A percentile compares a stretch with the other conserved stretches of the same genome.
Conservation (phyloP, 2,329 filamentous ascomycete species). For the Microcyclospora pomicola region DNA sequence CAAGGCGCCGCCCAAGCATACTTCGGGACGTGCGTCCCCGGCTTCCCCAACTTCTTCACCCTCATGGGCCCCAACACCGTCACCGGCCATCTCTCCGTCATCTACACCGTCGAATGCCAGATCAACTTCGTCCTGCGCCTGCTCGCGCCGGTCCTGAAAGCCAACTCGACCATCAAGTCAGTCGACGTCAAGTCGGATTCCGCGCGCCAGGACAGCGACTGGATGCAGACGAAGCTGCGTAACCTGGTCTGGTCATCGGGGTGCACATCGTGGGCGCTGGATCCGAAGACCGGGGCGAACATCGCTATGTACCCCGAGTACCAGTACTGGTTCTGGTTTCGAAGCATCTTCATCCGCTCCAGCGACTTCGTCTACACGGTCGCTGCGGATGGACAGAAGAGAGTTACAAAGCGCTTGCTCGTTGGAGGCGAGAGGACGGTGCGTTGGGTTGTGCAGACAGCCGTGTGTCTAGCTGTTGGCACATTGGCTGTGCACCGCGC, state of each 20-base stretch:
- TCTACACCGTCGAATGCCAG: slow-evolving; percentile 39
- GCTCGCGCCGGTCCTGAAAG: slow-evolving; percentile 27
- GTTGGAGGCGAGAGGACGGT: slow-evolving; percentile 13
- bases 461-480: not conserved
- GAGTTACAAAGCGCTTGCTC: slow-evolving; percentile 5
- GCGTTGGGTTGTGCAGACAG: slow-evolving; percentile 2
- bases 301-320: slow-evolving; percentile 41
- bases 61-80: slow-evolving; percentile 34
- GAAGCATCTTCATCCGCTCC: slow-evolving; percentile 31
- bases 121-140: slow-evolving; percentile 35
- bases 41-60: slow-evolving; percentile 36
- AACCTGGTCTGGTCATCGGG: slow-evolving; percentile 37
- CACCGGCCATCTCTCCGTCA: slow-evolving; percentile 37
- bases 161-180: slow-evolving; percentile 3
- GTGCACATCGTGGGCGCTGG: slow-evolving; percentile 40
- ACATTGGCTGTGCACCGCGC: too few species aligned
- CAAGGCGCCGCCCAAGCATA: slow-evolving; percentile 29
- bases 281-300: slow-evolving; percentile 34
- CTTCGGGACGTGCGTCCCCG: slow-evolving; percentile 35
- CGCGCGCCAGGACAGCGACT: slow-evolving; percentile 23
- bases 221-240: slow-evolving; percentile 29
- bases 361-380: slow-evolving; percentile 14
- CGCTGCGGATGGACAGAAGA: slow-evolving; percentile 5
- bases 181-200: slow-evolving; percentile 26
- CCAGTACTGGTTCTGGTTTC: slow-evolving; percentile 36